Conservation (phyloP, 805 yeast genomes). For the Novakomyces olei region DNA sequence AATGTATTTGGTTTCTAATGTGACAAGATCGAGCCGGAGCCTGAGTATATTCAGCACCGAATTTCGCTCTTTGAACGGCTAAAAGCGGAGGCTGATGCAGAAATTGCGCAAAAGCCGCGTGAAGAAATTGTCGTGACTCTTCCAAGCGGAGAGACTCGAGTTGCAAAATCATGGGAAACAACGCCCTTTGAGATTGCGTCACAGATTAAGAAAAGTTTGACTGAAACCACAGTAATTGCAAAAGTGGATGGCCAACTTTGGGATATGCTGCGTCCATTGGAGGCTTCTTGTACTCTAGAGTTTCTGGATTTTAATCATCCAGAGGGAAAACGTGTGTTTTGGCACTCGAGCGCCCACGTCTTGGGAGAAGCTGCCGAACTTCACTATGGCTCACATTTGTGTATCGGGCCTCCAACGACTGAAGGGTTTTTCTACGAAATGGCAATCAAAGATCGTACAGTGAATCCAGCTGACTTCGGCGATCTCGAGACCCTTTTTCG, state of each 20-base stretch:
- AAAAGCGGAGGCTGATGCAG: conserved; percentile 54
- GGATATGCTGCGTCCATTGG: conserved; percentile 91
- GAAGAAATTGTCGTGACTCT: conserved; percentile 56
- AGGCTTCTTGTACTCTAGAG: conserved; percentile 43
- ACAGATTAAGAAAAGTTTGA: conserved; percentile 64
- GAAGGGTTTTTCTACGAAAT: conserved; percentile 97
- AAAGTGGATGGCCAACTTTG: conserved; percentile 78
- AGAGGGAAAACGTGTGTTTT: conserved; percentile 89
- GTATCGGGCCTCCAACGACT: conserved; percentile 89
- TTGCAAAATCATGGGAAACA: conserved; percentile 73
- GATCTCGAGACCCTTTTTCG: conserved; percentile 70
- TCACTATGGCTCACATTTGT: conserved; percentile 80
- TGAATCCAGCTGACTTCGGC: conserved; percentile 63
- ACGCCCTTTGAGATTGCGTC: conserved; percentile 71
- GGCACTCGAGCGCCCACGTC: conserved; percentile 98
- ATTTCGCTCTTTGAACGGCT: conserved; percentile 57
- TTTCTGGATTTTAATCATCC: conserved; percentile 76
- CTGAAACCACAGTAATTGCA: conserved; percentile 75
- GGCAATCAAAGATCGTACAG: conserved; percentile 52
- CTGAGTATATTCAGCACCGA: conserved; percentile 66
- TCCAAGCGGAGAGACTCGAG: conserved; percentile 64
- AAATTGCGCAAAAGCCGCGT: conserved; percentile 28
- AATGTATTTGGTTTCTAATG: neutral
- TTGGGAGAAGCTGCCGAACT: conserved; percentile 97
- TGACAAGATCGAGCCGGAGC: conserved; percentile 44